A percentile compares a stretch with the other conserved stretches of the same genome.
Conservation (phyloP, 306 rosid species). For the Dalbergia cochinchinensis region DNA sequence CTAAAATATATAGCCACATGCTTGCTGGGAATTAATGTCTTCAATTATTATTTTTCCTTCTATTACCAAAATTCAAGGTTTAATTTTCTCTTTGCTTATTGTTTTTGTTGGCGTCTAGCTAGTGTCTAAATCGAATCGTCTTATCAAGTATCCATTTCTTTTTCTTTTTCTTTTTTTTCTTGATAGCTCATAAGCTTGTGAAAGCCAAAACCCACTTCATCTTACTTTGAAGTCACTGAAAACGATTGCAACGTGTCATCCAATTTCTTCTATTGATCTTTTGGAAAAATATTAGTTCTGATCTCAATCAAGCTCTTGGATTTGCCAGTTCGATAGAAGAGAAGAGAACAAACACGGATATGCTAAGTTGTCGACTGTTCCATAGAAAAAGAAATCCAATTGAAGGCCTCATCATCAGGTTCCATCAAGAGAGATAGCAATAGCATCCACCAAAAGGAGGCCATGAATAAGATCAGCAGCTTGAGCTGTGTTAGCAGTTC, state of each 20-base stretch:
- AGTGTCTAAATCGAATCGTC: constrained; percentile 30
- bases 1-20: constrained; percentile 1
- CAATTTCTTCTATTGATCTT: constrained; percentile 5
- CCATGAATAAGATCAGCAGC: constrained; percentile 62
- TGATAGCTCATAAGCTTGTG: constrained; percentile 19
- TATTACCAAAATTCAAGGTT: background rate
- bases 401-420: constrained; percentile 30
- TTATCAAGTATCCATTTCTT: constrained; percentile 20
- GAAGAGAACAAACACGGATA: constrained; percentile 33
- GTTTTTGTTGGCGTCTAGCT: background rate
- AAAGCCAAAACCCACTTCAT: constrained; percentile 34
- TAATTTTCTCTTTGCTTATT: background rate
- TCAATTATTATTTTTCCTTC: background rate
- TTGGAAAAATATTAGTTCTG: constrained; percentile 5
- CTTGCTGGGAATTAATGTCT: constrained; percentile 7
- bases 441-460: constrained; percentile 21
- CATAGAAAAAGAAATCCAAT: constrained; percentile 18
- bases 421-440: constrained; percentile 25
- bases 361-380: constrained; percentile 43
- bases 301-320: constrained; percentile 30
- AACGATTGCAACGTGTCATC: constrained; percentile 10
- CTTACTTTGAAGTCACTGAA: background rate
- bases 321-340: constrained; percentile 10
- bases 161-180: background rate
- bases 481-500: constrained; percentile 64